Base-by-base conservation (phyloP, 352 stramenopile genomes). In the Peronospora tabacina region DNA sequence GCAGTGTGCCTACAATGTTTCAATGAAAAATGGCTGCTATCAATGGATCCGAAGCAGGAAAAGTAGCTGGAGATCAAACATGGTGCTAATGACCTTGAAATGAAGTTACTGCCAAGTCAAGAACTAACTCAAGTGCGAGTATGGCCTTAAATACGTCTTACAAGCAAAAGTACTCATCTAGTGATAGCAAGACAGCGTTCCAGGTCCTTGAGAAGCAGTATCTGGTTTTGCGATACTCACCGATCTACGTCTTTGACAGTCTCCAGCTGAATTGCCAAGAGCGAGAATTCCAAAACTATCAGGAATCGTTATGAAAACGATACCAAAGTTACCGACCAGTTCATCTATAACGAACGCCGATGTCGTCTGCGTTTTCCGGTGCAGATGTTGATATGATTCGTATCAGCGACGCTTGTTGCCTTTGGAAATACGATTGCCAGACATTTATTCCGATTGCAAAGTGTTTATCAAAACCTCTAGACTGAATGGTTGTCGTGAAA, bases 1-100 rank as follows among this genome's bases (percentile, higher is more conserved):
- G 63, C 68, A 3, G 20, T 82, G 12, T 90, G 78, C 16, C 76
- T 82, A 7, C 68, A 71, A 8, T 67, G 72, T 26, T n/a, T 54
- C 10, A 55, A 55, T 12, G 66, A 72, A n/a, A n/a, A 0, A 74
- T 72, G 22, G 52, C 82, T 91, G 3, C 37, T 90, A 0, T 60
- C 75, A 3, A 63, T 71, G 36, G 70, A 90, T 12, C 67, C 75
- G 15, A 56, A 17, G 2, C 43, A 62, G 16, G 42, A 72, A 46
- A 61, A 32, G 12, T 70, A 1, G 40, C 66, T 39, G 46, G 37
- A 13, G 26, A 20, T 22, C 48, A 39, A 57, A 10, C 33, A 15
- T 9, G 6, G 26, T 22, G 13, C 0, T 22, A 36, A 43, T 17
- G 40, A 55, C n/a, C 17, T 44, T 7, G 45, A 63, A 47, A 53